Evolutionary conservation across 352 stramenopile genomes (phyloP).

Genomic region (Globisporangium paddicum): DNA sequence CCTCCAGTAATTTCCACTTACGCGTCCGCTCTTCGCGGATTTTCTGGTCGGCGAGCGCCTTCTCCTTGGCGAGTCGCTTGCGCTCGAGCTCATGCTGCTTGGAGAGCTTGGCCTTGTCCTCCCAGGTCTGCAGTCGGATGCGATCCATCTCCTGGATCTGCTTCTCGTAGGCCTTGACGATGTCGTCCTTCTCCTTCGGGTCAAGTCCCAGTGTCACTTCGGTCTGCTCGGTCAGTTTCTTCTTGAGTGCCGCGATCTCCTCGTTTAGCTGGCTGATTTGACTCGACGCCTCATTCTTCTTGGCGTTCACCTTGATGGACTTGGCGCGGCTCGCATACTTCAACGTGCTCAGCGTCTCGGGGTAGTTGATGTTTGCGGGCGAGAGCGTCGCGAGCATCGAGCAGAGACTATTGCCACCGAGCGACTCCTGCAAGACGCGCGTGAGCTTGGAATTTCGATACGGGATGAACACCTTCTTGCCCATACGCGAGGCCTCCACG

Average conservation of each 20-base stretch:
- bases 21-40: slow-evolving; percentile 76
- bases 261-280: slow-evolving; percentile 90
- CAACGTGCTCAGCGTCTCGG: slow-evolving; percentile 94
- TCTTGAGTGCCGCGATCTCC: slow-evolving; percentile 85
- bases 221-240: slow-evolving; percentile 81
- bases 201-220: slow-evolving; percentile 56
- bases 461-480: slow-evolving; percentile 90
- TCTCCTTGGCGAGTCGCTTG: slow-evolving; percentile 75
- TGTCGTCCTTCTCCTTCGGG: slow-evolving; percentile 85
- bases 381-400: slow-evolving; percentile 95
- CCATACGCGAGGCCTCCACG: slow-evolving; percentile 68
- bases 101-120: slow-evolving; percentile 82
- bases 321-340: slow-evolving; percentile 95
- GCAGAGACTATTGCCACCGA: slow-evolving; percentile 93
- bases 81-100: slow-evolving; percentile 86
- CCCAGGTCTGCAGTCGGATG: slow-evolving; percentile 82
- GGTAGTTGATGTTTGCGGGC: slow-evolving; percentile 92
- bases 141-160: slow-evolving; percentile 90
- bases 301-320: slow-evolving; percentile 92
- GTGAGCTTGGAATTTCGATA: slow-evolving; percentile 95
- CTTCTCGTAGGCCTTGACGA: slow-evolving; percentile 82
- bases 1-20: slow-evolving; percentile 82
- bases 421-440: slow-evolving; percentile 88
- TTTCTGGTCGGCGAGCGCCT: slow-evolving; percentile 70
- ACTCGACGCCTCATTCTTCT: slow-evolving; percentile 91